Percentiles rank a stretch among this genome's conserved stretches.
Conservation (phyloP, 768 basidiomycete species). For the Scleroderma citrinum region DNA sequence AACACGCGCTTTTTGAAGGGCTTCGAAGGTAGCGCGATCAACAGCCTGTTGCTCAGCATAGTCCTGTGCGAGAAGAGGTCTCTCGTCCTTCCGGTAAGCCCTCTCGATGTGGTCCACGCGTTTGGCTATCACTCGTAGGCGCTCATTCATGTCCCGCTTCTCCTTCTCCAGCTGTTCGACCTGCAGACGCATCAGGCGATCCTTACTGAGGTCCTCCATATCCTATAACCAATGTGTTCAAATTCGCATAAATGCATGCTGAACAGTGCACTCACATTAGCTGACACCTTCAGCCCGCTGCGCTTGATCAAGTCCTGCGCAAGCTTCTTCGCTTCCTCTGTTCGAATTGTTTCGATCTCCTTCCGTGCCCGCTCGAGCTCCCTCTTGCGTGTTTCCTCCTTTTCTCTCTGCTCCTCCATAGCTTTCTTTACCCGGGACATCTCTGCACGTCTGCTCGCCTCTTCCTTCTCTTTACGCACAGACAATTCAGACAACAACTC, state of each 20-base stretch:
- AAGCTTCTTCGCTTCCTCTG: constrained; percentile 80
- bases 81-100: constrained; percentile 90
- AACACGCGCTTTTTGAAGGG: constrained; percentile 49
- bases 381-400: constrained; percentile 55
- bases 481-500: constrained; percentile 81
- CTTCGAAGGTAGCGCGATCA: constrained; percentile 67
- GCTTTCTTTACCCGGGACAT: constrained; percentile 58
- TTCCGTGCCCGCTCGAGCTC: constrained; percentile 75
- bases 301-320: constrained; percentile 78
- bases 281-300: constrained; percentile 65
- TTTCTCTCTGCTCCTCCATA: constrained; percentile 53
- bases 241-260: constrained; percentile 4
- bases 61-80: constrained; percentile 77
- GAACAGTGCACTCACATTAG: constrained; percentile 48
- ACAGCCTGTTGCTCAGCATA: constrained; percentile 79
- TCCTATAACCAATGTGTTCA: constrained; percentile 39
- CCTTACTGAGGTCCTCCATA: constrained; percentile 79
- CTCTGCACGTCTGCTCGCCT: constrained; percentile 74
- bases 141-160: constrained; percentile 79
- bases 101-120: constrained; percentile 94
- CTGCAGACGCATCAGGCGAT: constrained; percentile 81
- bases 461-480: constrained; percentile 84
- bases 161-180: constrained; percentile 97
- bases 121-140: constrained; percentile 77
- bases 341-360: constrained; percentile 55